Conservation (phyloP, 257 asterid species). For the Solanum sejunctum region DNA sequence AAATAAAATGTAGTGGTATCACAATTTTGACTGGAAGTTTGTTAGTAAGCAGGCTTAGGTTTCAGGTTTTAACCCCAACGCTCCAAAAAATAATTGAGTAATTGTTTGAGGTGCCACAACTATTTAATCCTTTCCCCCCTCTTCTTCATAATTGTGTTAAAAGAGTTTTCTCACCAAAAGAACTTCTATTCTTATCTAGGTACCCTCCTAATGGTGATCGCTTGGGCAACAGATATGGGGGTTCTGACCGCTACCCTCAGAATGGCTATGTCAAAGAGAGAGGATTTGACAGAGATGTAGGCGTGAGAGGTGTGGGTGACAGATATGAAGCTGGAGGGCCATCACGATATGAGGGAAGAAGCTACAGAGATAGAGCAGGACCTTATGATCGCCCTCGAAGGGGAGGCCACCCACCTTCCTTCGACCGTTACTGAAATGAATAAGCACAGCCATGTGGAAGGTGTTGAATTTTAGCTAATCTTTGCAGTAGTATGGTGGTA, state of each 20-base stretch:
- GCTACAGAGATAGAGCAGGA: slow-evolving; percentile 4
- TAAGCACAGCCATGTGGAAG: neutral
- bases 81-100: neutral
- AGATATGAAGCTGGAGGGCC: slow-evolving; percentile 8
- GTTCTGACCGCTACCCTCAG: slow-evolving; percentile 55
- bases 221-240: slow-evolving; percentile 56
- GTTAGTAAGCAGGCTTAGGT: neutral
- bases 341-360: slow-evolving; percentile 4
- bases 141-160: neutral
- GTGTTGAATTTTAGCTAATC: neutral
- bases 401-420: slow-evolving; percentile 1
- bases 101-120: neutral
- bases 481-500: neutral
- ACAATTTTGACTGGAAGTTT: neutral
- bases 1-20: neutral
- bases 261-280: slow-evolving; percentile 37
- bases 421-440: slow-evolving; percentile 2
- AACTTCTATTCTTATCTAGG: slow-evolving; percentile 19
- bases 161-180: neutral
- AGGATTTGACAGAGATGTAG: neutral
- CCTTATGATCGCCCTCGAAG: slow-evolving; percentile 10
- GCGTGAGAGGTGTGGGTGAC: neutral
- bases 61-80: neutral
- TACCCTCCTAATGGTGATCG: slow-evolving; percentile 56
- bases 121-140: neutral